Base-by-base conservation (phyloP, 352 stramenopile genomes). In the Pythium insidiosum region DNA sequence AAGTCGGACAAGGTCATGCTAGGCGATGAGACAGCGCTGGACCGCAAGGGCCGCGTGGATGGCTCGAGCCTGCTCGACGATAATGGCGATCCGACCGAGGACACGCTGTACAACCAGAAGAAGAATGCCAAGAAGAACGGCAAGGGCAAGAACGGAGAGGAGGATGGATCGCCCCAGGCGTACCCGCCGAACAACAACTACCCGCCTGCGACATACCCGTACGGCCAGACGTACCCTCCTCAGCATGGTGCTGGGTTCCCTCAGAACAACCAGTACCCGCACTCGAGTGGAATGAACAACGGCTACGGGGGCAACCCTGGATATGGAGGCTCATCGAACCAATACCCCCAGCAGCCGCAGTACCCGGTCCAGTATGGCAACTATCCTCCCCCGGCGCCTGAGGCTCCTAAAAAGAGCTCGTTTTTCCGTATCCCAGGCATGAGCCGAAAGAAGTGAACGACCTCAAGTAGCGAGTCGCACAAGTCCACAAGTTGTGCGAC, bases 1-100 rank as follows among this genome's bases (percentile, higher is more conserved):
- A 89, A 87, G 51, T 84, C 75, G 50, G 69, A 82, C 46, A 84
- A 83, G 47, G 56, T 65, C 18, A 41, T 79, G 49, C 68, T 86
- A n/a, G 70, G 62, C 47, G 61, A 74, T 37, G 76, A 77, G 40
- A 89, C 79, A 15, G 74, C 69, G 55, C 69, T 92, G 25, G 79
- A 92, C 47, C 78, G 77, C 50, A 90, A 91, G 65, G 80, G 80
- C 43, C 84, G 84, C 38, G 69, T 93, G 24, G 81, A 93, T 53
- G 75, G 73, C 46, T 71, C 81, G 25, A 93, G 81, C 35, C 66
- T 93, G 43, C 62, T 93, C 15, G 73, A 93, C 48, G 81, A 65
- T 50, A 74, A 93, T 38, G 81, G 81, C 47, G 81, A 93, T 38
- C 73, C 81, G 25, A 88, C 73, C 13, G 60, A 72, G 34, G 53